Evolutionary conservation across 441 rosid genomes (phyloP).

Genomic region (Gossypium davidsonii): DNA sequence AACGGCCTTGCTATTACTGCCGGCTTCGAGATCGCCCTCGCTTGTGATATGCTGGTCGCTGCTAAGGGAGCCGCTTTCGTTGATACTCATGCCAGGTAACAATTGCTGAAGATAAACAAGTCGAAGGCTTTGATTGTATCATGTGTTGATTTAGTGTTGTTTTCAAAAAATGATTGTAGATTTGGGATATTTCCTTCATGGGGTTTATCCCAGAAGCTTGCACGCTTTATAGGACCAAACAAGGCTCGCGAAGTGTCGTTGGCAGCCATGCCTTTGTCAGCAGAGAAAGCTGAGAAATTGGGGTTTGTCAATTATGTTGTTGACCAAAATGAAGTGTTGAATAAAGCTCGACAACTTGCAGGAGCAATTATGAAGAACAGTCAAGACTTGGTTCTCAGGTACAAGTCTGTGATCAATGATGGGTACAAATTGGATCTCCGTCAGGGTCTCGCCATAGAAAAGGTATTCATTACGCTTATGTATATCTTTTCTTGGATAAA

Average conservation of each 20-base stretch:
- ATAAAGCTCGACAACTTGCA: constrained; percentile 56
- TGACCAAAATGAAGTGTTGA: constrained; percentile 28
- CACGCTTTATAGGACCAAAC: constrained; percentile 67
- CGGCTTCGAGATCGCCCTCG: constrained; percentile 79
- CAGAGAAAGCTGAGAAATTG: constrained; percentile 76
- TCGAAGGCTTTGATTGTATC: background rate
- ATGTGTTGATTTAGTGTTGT: background rate
- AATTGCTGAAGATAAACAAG: background rate
- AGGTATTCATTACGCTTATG: constrained; percentile 33
- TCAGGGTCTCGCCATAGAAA: constrained; percentile 66
- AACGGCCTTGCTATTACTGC: constrained; percentile 80
- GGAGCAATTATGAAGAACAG: constrained; percentile 59
- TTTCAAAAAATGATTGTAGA: constrained; percentile 20
- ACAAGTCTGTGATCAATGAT: constrained; percentile 73
- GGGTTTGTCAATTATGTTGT: constrained; percentile 82
- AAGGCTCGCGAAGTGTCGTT: constrained; percentile 81
- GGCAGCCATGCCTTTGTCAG: constrained; percentile 54
- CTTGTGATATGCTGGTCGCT: constrained; percentile 75
- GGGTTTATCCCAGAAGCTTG: constrained; percentile 90
- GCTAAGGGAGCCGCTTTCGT: constrained; percentile 67
- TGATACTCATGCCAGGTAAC: constrained; percentile 79
- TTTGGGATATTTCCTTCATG: constrained; percentile 91
- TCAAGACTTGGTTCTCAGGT: constrained; percentile 64
- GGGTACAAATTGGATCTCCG: constrained; percentile 70
- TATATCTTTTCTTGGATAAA: background rate